A percentile compares a stretch with the other conserved stretches of the same genome.
These are phyloP conservation scores for Hydrangea macrophylla DNA, from an alignment of 148 eudicot species.

Conservation along the genomic window DNA sequence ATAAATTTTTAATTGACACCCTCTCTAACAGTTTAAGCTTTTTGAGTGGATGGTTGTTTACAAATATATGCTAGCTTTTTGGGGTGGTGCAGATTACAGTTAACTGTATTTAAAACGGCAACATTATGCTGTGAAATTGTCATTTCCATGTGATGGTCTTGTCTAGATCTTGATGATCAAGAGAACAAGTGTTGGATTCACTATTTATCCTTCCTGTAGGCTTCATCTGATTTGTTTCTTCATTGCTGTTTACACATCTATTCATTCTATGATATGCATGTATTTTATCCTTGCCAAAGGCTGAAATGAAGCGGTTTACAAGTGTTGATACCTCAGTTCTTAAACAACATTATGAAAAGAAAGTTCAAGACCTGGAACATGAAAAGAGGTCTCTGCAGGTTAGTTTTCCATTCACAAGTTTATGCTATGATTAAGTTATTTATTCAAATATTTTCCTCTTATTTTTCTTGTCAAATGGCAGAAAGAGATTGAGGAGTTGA, in stretches of 20 bases:
- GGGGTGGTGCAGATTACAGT: neutral
- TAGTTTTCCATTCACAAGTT: conserved; percentile 1
- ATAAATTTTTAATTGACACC: too few relatives aligned
- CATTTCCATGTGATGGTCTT: neutral
- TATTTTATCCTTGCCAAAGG: conserved; percentile 37
- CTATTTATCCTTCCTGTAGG: neutral
- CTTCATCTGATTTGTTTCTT: neutral
- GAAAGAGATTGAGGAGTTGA: conserved; percentile 89
- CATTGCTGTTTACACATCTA: neutral
- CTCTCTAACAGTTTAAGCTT: too few relatives aligned
- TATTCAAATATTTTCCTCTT: neutral
- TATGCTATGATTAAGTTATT: neutral
- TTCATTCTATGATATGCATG: neutral
- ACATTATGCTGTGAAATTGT: neutral
- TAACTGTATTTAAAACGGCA: neutral
- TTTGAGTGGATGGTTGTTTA: neutral
- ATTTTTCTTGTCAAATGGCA: conserved; percentile 29
- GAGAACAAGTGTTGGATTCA: neutral
- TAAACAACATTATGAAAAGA: conserved; percentile 90
- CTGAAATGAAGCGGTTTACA: conserved; percentile 89
- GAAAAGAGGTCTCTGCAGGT: conserved; percentile 88
- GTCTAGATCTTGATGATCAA: neutral
- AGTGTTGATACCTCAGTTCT: conserved; percentile 63
- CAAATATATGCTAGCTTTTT: neutral
- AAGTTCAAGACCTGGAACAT: conserved; percentile 83